Evolutionary conservation across 495 filamentous ascomycete species (phyloP).

Genomic region (Monascus purpureus): DNA sequence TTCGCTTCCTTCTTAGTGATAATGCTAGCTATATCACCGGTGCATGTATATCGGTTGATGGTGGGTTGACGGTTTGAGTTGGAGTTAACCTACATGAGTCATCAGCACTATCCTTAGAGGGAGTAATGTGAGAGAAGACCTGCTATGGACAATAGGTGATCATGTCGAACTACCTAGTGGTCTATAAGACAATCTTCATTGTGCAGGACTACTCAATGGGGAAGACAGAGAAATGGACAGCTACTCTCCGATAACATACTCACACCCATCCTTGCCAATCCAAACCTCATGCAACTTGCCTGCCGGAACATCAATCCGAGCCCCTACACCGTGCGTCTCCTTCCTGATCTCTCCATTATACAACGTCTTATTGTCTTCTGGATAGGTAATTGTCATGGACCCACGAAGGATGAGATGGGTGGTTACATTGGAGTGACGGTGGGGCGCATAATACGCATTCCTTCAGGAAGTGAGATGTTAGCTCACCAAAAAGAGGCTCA

Average conservation of each 20-base stretch:
- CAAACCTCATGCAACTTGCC: slow-evolving; percentile 67
- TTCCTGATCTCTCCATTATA: slow-evolving; percentile 31
- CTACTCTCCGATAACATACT: slow-evolving; percentile 77
- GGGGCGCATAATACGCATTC: slow-evolving; percentile 62
- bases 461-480: slow-evolving; percentile 13
- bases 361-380: slow-evolving; percentile 40
- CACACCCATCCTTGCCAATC: slow-evolving; percentile 66
- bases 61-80: too few species aligned
- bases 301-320: slow-evolving; percentile 64
- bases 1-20: too few species aligned
- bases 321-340: slow-evolving; percentile 53
- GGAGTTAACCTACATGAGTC: too few species aligned
- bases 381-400: slow-evolving; percentile 58
- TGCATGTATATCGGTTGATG: too few species aligned
- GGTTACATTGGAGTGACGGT: slow-evolving; percentile 53
- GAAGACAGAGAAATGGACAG: too few species aligned
- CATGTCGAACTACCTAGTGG: too few species aligned
- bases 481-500: neutral
- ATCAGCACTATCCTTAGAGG: too few species aligned
- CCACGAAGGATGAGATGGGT: slow-evolving; percentile 68
- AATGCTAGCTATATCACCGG: too few species aligned
- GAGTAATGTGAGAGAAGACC: too few species aligned
- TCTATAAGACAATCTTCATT: too few species aligned
- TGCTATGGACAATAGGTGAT: too few species aligned
- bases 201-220: too few species aligned